Conservation (phyloP, 2,329 filamentous ascomycete genomes). For the Ceratocystis huliohia region DNA sequence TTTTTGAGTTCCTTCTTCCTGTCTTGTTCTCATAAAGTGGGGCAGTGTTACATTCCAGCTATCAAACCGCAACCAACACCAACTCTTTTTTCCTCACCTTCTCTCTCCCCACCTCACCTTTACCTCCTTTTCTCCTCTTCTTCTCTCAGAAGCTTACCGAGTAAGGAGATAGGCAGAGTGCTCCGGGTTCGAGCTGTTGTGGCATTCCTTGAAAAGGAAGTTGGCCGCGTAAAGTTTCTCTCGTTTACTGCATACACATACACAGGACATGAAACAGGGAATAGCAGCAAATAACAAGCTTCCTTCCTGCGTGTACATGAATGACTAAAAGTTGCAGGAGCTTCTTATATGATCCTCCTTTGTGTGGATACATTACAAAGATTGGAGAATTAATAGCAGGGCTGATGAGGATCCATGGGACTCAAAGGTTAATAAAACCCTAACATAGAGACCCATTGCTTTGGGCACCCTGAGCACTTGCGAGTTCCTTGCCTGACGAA, state of each 20-base stretch:
- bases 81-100: background rate
- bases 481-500: too few relatives aligned
- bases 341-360: too few relatives aligned
- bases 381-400: too few relatives aligned
- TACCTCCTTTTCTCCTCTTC: background rate
- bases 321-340: too few relatives aligned
- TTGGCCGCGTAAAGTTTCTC: background rate
- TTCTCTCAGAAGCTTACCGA: background rate
- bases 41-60: conserved; percentile 2
- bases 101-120: background rate
- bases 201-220: background rate
- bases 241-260: background rate
- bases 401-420: too few relatives aligned
- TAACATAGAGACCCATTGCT: too few relatives aligned
- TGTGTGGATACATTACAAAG: too few relatives aligned
- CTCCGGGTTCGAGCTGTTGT: background rate
- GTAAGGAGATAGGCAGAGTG: background rate
- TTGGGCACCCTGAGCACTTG: too few relatives aligned
- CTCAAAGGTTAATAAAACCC: too few relatives aligned
- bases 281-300: too few relatives aligned
- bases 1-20: background rate
- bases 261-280: too few relatives aligned
- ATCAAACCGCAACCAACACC: background rate
- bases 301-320: too few relatives aligned
- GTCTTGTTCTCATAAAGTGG: background rate